Base-by-base conservation (phyloP, 148 eudicot species). In the Camellia sinensis region DNA sequence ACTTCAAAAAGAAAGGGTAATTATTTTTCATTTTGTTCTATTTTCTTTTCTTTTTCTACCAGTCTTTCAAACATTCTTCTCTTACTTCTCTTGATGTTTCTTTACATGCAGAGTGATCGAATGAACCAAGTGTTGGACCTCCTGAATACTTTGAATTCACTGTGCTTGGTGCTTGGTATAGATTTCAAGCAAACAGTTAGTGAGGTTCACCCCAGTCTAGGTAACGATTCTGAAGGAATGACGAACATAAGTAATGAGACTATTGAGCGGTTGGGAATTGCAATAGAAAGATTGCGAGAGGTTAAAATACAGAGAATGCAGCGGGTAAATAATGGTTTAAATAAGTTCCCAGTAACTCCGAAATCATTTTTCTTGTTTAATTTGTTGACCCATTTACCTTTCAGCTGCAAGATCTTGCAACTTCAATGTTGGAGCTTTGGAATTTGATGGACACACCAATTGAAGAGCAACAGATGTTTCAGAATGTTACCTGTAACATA, bases 1-100 rank as follows among this genome's bases (percentile, higher is more conserved):
- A 80, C 89, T 96, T 67, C 95, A 93, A 73, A 90, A 82, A 73
- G 99, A 96, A 73, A 96, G 93, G 95, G 99, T 96, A 48, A 53
- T 64, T 2, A 15, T 43, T 45, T 13, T 73, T 10, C 22, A 29
- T 45, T 67, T 64, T 29, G 17, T 22, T 59, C 64, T 44, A 29
- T 29, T 77, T 65, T 54, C 13, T 41, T 46, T 56, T n/a, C 12
- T 69, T 74, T 53, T 53, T 3, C 1, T 21, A 64, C 6, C 19
- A 14, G 18, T n/a, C 44, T 57, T 80, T n/a, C 40, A n/a, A 53
- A 3, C 7, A 21, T 74, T 71, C 60, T 45, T 73, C 40, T 14
- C 9, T 41, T 48, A 48, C 22, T 41, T 22, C 14, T 62, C 21
- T 75, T 52, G 29, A 46, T 74, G 59, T 53, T 41, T 72, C 70